A percentile compares a stretch with the other conserved stretches of the same genome.
Conservation (phyloP, 306 rosid species). For the Medicago truncatula region MtrunA17r5.0-ANR NC_053049.1:40499501-40500000, state of each 20-base stretch:
- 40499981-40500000: not conserved
- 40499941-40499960: not conserved
- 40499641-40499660: too few species aligned
- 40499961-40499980: not conserved
- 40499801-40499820: not conserved
- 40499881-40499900: too few species aligned
- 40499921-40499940: not conserved
- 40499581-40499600: too few species aligned
- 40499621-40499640: too few species aligned
- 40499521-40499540: constrained; percentile 46
- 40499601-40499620: too few species aligned
- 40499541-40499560: constrained; percentile 22
- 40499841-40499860: too few species aligned
- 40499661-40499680: too few species aligned
- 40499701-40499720: too few species aligned
- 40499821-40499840: not conserved
- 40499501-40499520: constrained; percentile 66
- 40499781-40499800: not conserved
- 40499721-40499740: not conserved
- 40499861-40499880: too few species aligned
- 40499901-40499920: not conserved
- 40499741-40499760: too few species aligned
- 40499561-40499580: not conserved
- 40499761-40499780: not conserved
- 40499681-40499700: too few species aligned